These are phyloP conservation scores for Uronychia binucleata DNA, from an alignment of 73 alveolate genomes.

Conservation along the genomic window DNA sequence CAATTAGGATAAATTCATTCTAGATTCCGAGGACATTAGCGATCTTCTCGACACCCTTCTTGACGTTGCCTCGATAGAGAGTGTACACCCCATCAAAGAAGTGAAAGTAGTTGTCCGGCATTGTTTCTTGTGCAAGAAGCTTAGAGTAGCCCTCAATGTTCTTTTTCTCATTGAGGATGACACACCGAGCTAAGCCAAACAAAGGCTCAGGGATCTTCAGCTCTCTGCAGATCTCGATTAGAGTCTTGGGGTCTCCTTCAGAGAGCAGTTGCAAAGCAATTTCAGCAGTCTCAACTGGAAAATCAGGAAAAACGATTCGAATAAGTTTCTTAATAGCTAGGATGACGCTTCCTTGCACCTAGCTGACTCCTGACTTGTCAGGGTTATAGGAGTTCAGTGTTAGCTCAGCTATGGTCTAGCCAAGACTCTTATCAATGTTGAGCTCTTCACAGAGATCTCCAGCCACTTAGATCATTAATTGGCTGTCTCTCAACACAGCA, in stretches of 20 bases:
- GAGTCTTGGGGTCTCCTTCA: conserved; percentile 9
- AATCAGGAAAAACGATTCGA: conserved; percentile 6
- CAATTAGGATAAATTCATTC: background rate
- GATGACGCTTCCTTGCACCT: conserved; percentile 4
- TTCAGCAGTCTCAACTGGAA: conserved; percentile 2
- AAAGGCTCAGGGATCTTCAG: background rate
- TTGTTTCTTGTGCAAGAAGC: background rate
- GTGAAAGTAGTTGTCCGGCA: background rate
- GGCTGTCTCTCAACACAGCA: conserved; percentile 1
- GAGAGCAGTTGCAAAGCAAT: background rate
- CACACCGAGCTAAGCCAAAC: background rate
- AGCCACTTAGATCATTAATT: background rate
- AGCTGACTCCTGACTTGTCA: background rate
- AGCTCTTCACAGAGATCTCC: conserved; percentile 3
- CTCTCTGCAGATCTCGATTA: background rate
- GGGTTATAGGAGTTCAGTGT: conserved; percentile 15
- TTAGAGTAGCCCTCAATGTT: background rate
- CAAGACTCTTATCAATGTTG: background rate
- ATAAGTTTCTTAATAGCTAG: conserved; percentile 14
- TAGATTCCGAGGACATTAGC: background rate
- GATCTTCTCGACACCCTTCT: background rate
- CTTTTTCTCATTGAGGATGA: background rate
- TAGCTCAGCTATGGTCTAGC: conserved; percentile 5
- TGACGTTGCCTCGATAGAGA: background rate
- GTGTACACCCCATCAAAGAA: background rate